Evolutionary conservation across 306 rosid genomes (phyloP), one percentile per base, ranked within the genome.

Genomic region (Begonia peltatifolia): DNA sequence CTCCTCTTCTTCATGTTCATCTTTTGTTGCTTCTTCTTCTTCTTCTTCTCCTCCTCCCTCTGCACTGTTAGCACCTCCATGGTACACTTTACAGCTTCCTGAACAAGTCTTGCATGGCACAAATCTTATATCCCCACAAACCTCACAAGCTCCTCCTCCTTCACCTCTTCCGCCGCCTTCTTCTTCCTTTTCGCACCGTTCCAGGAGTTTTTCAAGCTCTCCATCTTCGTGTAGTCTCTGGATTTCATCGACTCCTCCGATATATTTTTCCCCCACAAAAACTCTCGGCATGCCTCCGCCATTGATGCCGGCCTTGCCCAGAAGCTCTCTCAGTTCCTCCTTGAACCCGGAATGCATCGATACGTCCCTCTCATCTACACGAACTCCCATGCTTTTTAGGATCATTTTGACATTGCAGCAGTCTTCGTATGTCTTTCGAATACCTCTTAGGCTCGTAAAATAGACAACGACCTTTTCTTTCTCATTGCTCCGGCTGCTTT

Each of bases 301-400:
- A 25, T 13, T 50, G 50, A 58, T 54, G 38, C 67, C 77, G 14
- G 74, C 81, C 38, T 30, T 30, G 47, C 71, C 72, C 13, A 75
- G 16, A 13, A 80, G 74, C 70, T 82, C 87, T 50, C 70, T 90
- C 0, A 90, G 70, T 74, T 90, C 95, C 47, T 83, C 88, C 62
- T 71, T 85, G 72, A 86, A 90, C 53, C 84, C 87, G 0, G 81
- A 78, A 77, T 90, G 92, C 99, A 90, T 86, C 9, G 88, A 90
- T 10, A 90, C 79, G 52, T 90, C 99, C 18, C 95, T 76, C 69
- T 90, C 99, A 18, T 90, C 95, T 9, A 86, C 64, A 11, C 70
- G 71, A 14, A 76, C 58, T 0, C 88, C 84, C 5, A 83, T 16
- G 42, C 84, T 76, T 68, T 81, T 86, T 46, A 90, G 38, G 61